Evolutionary conservation across 768 basidiomycete genomes (phyloP).

Genomic region (Lactifluus hygrophoroides): DNA sequence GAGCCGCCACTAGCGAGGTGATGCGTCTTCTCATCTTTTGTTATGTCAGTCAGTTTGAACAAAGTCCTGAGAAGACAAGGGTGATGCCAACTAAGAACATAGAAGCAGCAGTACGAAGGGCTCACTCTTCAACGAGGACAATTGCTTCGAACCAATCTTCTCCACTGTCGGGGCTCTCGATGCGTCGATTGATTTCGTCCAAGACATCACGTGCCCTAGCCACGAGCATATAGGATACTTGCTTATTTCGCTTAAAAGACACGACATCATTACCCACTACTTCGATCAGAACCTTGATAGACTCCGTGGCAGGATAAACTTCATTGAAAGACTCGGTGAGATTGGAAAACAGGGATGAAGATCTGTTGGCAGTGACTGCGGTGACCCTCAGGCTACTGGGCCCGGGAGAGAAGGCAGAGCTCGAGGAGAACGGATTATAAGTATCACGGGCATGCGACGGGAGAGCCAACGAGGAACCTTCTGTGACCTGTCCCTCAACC

Average conservation of each 20-base stretch:
- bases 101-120: neutral
- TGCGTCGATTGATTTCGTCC: conserved; percentile 15
- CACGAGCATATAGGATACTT: conserved; percentile 18
- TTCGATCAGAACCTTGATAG: conserved; percentile 16
- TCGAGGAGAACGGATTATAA: too few species aligned
- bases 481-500: too few species aligned
- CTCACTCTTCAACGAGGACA: conserved; percentile 20
- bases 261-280: conserved; percentile 12
- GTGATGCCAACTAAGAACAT: neutral
- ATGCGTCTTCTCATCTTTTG: conserved; percentile 8
- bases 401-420: too few species aligned
- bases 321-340: neutral
- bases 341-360: neutral
- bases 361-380: too few species aligned
- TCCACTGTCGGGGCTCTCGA: conserved; percentile 10
- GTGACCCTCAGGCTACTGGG: too few species aligned
- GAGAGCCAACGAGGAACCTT: too few species aligned
- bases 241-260: conserved; percentile 18
- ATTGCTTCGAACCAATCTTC: conserved; percentile 19
- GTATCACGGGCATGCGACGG: too few species aligned
- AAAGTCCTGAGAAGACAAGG: neutral
- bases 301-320: conserved; percentile 15
- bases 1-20: neutral
- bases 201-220: conserved; percentile 18
- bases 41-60: conserved; percentile 1